phyloP scores from a whole-genome alignment of 306 rosid genomes.

The Senna siamea region DNA sequence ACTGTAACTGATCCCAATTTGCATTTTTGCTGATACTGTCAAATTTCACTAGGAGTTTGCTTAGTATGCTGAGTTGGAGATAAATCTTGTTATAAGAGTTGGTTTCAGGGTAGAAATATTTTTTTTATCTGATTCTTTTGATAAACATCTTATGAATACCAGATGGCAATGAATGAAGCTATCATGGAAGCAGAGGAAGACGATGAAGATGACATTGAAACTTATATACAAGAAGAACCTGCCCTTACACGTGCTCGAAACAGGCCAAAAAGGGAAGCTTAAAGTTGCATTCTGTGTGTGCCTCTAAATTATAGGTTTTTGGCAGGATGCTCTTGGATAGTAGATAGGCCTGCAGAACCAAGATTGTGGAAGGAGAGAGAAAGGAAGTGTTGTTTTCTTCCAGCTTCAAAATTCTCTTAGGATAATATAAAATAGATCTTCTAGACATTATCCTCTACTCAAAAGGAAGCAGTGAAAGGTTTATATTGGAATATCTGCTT shows the following conservation, averaged over 20 bases:
- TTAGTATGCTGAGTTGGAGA: no score
- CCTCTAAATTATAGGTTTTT: neutral
- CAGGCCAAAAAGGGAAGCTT: conserved; percentile 80
- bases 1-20: neutral
- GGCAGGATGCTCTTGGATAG: conserved; percentile 22
- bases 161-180: conserved; percentile 86
- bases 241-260: conserved; percentile 71
- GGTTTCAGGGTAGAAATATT: conserved; percentile 7
- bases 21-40: conserved; percentile 3
- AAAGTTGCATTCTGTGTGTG: conserved; percentile 23
- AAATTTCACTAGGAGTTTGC: neutral
- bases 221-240: conserved; percentile 54
- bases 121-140: conserved; percentile 14
- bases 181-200: conserved; percentile 58
- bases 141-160: conserved; percentile 29
- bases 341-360: conserved; percentile 20
- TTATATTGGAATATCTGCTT: conserved; percentile 4
- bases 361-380: conserved; percentile 26
- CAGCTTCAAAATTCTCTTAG: conserved; percentile 23
- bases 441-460: conserved; percentile 7
- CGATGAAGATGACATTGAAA: conserved; percentile 38
- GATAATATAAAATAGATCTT: conserved; percentile 21
- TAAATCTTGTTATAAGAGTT: conserved; percentile 14
- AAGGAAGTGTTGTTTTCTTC: conserved; percentile 3
- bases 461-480: conserved; percentile 26